Conservation (phyloP, 768 basidiomycete species). For the Fomitopsis serialis region DNA sequence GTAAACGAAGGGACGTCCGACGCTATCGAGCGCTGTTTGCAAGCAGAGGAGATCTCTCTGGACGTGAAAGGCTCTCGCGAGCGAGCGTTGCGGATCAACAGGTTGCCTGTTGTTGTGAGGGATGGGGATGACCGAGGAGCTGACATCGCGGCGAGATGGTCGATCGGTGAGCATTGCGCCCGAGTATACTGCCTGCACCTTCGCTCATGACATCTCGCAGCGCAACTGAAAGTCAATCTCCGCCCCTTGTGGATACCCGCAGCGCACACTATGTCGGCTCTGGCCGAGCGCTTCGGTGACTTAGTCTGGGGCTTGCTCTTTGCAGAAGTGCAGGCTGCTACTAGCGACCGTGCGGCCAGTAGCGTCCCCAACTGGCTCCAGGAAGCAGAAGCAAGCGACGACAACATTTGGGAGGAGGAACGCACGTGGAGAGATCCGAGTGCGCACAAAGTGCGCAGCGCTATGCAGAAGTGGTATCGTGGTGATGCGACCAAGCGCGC, state of each 20-base stretch:
- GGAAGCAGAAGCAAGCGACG: slow-evolving; percentile 15
- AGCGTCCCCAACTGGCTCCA: slow-evolving; percentile 23
- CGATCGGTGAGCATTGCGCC: too few species aligned
- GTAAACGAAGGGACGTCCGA: slow-evolving; percentile 40
- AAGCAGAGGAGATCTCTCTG: slow-evolving; percentile 76
- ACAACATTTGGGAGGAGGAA: slow-evolving; percentile 56
- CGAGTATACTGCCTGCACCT: too few species aligned
- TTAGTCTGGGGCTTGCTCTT: slow-evolving; percentile 70
- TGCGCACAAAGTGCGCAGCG: slow-evolving; percentile 52
- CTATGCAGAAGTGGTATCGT: slow-evolving; percentile 44
- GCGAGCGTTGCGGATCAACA: slow-evolving; percentile 70
- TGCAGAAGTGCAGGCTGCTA: slow-evolving; percentile 44
- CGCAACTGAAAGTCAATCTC: slow-evolving; percentile 90
- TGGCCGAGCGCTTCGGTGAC: slow-evolving; percentile 57
- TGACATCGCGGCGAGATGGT: slow-evolving; percentile 65
- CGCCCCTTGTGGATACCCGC: slow-evolving; percentile 88
- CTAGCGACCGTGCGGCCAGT: slow-evolving; percentile 2
- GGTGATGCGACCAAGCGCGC: slow-evolving; percentile 23
- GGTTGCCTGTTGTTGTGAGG: slow-evolving; percentile 57
- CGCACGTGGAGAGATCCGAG: slow-evolving; percentile 73
- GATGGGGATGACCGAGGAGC: slow-evolving; percentile 52
- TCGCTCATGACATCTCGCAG: slow-evolving; percentile 33
- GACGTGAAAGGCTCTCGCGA: slow-evolving; percentile 82
- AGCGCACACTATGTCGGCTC: slow-evolving; percentile 51
- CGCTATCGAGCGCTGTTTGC: slow-evolving; percentile 60